These are phyloP conservation scores for Cordyceps farinosa DNA, from an alignment of 2,329 filamentous ascomycete genomes.

Conservation along the genomic window DNA sequence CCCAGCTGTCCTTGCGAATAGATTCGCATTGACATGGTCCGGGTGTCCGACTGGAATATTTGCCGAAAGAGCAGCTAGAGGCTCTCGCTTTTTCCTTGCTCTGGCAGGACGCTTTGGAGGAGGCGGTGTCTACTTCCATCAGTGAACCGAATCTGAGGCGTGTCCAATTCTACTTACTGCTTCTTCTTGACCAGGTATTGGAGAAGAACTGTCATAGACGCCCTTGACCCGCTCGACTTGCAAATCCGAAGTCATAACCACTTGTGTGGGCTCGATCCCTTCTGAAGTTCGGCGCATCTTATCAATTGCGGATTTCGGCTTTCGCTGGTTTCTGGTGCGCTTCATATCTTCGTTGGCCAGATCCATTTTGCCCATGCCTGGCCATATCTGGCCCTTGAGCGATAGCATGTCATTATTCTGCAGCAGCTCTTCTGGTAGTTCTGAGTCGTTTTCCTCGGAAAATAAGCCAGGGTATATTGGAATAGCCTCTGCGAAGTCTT, in stretches of 20 bases:
- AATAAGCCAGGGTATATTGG: constrained; percentile 30
- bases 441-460: constrained; percentile 28
- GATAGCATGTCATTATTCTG: constrained; percentile 31
- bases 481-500: constrained; percentile 27
- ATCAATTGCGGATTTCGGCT: constrained; percentile 66
- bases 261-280: constrained; percentile 60
- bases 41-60: constrained; percentile 30
- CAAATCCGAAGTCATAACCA: constrained; percentile 56
- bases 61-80: constrained; percentile 33
- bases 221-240: constrained; percentile 50
- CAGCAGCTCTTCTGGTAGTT: constrained; percentile 28
- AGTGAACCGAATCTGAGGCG: background rate
- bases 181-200: constrained; percentile 36
- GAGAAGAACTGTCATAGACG: constrained; percentile 58
- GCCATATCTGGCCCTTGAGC: constrained; percentile 71
- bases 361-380: constrained; percentile 79
- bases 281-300: constrained; percentile 63
- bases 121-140: constrained; percentile 23
- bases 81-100: constrained; percentile 31
- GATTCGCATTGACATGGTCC: background rate
- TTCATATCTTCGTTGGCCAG: constrained; percentile 71
- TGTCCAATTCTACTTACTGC: constrained; percentile 37
- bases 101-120: constrained; percentile 29
- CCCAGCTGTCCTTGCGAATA: background rate
- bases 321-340: constrained; percentile 73